A percentile compares a stretch with the other conserved stretches of the same genome.
Evolutionary conservation across 2,329 filamentous ascomycete genomes (phyloP).

Genomic region (Cyphellophora attinorum): DNA sequence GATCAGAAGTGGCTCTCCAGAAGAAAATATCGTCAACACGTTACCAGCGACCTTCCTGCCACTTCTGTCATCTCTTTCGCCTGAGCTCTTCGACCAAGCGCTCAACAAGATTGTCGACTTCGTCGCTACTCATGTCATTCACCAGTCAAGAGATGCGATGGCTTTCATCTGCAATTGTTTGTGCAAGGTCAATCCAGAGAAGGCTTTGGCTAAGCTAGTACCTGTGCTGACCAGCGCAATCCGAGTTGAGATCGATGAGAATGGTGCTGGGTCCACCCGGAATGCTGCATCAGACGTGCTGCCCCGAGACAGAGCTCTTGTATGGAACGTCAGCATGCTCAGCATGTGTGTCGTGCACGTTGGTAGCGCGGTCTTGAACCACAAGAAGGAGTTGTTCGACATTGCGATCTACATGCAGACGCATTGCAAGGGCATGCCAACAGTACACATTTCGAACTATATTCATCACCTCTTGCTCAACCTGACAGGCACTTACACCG

Average conservation of each 20-base stretch:
- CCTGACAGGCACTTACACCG: slow-evolving; percentile 84
- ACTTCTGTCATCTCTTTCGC: slow-evolving; percentile 79
- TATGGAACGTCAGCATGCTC: slow-evolving; percentile 95
- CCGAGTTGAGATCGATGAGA: slow-evolving; percentile 92
- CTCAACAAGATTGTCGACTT: slow-evolving; percentile 89
- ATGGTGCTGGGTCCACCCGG: slow-evolving; percentile 86
- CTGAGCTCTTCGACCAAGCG: slow-evolving; percentile 85
- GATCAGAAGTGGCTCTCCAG: slow-evolving; percentile 79
- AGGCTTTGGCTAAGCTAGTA: slow-evolving; percentile 81
- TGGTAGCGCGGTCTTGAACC: slow-evolving; percentile 76
- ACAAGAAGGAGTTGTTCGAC: slow-evolving; percentile 79
- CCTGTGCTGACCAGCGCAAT: slow-evolving; percentile 87
- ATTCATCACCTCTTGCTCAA: slow-evolving; percentile 94
- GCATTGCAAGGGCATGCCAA: slow-evolving; percentile 85
- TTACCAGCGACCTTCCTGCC: slow-evolving; percentile 85
- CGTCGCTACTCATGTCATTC: slow-evolving; percentile 86
- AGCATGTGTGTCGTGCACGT: slow-evolving; percentile 98
- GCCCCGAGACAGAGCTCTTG: slow-evolving; percentile 79
- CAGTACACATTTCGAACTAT: slow-evolving; percentile 94
- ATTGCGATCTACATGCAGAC: slow-evolving; percentile 95
- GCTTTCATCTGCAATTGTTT: slow-evolving; percentile 95
- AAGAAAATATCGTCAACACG: slow-evolving; percentile 95
- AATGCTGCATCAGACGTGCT: slow-evolving; percentile 90
- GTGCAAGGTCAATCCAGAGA: slow-evolving; percentile 90
- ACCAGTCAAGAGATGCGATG: slow-evolving; percentile 95